Evolutionary conservation across 306 rosid genomes (phyloP).

Genomic region (Benincasa hispida): DNA sequence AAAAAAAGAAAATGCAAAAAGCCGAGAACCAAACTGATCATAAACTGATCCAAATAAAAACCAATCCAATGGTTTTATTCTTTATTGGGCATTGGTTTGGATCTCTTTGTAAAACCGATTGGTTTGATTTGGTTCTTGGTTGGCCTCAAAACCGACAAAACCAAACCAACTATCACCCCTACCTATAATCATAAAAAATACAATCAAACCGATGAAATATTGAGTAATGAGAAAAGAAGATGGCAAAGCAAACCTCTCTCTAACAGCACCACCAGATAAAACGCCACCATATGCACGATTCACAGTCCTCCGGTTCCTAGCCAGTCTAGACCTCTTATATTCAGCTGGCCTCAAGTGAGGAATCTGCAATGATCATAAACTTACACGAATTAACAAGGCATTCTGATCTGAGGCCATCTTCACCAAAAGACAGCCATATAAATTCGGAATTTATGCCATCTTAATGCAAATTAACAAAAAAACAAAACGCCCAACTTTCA

Average conservation of each 20-base stretch:
- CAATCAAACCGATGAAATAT: neutral
- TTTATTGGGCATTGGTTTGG: no score
- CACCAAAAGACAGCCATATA: neutral
- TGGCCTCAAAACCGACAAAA: no score
- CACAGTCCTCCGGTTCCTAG: slow-evolving; percentile 5
- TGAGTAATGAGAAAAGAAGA: neutral
- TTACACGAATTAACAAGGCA: neutral
- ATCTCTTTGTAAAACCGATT: no score
- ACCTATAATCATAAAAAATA: neutral
- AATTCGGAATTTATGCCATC: neutral
- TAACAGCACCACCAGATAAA: slow-evolving; percentile 3
- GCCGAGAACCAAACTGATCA: no score
- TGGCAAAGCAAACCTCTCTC: neutral
- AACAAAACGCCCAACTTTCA: neutral
- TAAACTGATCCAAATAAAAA: no score
- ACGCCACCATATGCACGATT: slow-evolving; percentile 8
- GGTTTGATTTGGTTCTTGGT: no score
- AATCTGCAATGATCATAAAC: neutral
- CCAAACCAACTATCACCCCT: no score
- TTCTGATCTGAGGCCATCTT: neutral
- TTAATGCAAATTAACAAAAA: neutral
- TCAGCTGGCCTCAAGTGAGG: slow-evolving; percentile 12
- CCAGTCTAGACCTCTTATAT: slow-evolving; percentile 5
- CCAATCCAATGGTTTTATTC: no score
- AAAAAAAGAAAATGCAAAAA: no score